Base-by-base conservation (phyloP, 164 flowering plant species). In the Annona squamosa region DNA sequence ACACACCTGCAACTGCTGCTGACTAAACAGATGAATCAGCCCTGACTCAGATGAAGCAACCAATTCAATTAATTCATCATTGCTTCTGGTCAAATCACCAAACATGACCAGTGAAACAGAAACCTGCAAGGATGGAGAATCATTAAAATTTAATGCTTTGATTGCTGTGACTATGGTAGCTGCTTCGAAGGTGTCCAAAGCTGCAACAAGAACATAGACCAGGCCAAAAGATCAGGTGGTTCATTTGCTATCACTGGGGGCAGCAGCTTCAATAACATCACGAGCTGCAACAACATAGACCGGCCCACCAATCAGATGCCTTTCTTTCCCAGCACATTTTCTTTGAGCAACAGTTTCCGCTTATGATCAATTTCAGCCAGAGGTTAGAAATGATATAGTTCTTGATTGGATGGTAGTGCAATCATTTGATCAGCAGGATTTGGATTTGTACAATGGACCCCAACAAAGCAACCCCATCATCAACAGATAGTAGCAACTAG, bases 1-100 rank as follows among this genome's bases (percentile, higher is more conserved):
- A 43, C 59, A 63, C 67, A 93, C 98, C 95, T 96, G 97, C 84
- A 96, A 80, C 71, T 96, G 99, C 26, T 84, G 89, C 81, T 87
- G 92, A 83, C 98, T 96, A 78, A 96, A 96, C 81, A 96, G 84
- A 74, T 79, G 82, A 46, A 89, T 85, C 72, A 85, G 87, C 57
- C 87, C 94, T 68, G 86, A 75, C 68, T 91, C 91, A 7, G 89
- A 74, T 73, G 85, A 78, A 59, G 93, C 85, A 71, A 88, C 95
- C 65, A 91, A 78, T 76, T 90, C 97, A 75, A 96, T 88, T 79
- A 91, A 77, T 77, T 90, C 89, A 82, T 93, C 91, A 71, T 91
- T 95, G 69, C 67, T 71, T 56, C 88, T 86, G 67, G 85, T 87
- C 56, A 77, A 82, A 61, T 79, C 71, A 67, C 91, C 90, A 5